Evolutionary conservation across 2,329 filamentous ascomycete species (phyloP).

Genomic region (Diaporthe humulicola): DNA sequence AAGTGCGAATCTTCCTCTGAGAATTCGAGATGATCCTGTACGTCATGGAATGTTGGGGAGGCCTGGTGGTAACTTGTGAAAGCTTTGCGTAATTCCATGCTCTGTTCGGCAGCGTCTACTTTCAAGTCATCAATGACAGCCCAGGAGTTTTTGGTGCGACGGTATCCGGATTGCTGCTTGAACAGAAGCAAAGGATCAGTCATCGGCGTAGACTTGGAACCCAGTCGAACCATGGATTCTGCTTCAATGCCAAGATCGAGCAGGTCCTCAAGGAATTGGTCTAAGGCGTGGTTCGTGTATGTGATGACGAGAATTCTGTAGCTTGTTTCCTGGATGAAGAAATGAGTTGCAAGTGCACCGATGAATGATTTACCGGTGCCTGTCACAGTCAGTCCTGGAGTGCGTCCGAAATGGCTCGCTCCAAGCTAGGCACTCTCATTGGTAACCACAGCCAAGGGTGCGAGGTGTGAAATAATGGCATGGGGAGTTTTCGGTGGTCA

Average conservation of each 20-base stretch:
- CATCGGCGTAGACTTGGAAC: constrained; percentile 65
- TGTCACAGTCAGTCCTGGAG: constrained; percentile 45
- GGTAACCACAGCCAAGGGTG: not conserved
- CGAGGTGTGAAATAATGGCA: not conserved
- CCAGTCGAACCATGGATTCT: constrained; percentile 70
- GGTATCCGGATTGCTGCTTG: constrained; percentile 50
- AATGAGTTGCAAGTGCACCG: constrained; percentile 72
- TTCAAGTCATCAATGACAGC: constrained; percentile 57
- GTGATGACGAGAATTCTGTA: constrained; percentile 73
- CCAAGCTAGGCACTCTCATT: too few species aligned
- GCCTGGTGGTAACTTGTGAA: constrained; percentile 40
- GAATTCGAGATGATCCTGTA: constrained; percentile 65
- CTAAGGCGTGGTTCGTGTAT: constrained; percentile 77
- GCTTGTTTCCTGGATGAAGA: constrained; percentile 61
- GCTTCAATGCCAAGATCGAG: constrained; percentile 68
- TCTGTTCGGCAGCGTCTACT: constrained; percentile 48
- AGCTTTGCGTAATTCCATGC: constrained; percentile 39
- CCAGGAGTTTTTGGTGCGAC: constrained; percentile 52
- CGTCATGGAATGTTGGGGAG: constrained; percentile 42
- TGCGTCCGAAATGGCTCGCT: not conserved
- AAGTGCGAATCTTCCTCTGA: constrained; percentile 62
- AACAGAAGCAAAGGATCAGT: constrained; percentile 64
- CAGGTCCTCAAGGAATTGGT: constrained; percentile 76
- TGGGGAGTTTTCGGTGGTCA: not conserved
- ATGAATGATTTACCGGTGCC: constrained; percentile 84